Conservation (phyloP, 1,139 yeast genomes). For the Wickerhamiella pararugosa region DNA sequence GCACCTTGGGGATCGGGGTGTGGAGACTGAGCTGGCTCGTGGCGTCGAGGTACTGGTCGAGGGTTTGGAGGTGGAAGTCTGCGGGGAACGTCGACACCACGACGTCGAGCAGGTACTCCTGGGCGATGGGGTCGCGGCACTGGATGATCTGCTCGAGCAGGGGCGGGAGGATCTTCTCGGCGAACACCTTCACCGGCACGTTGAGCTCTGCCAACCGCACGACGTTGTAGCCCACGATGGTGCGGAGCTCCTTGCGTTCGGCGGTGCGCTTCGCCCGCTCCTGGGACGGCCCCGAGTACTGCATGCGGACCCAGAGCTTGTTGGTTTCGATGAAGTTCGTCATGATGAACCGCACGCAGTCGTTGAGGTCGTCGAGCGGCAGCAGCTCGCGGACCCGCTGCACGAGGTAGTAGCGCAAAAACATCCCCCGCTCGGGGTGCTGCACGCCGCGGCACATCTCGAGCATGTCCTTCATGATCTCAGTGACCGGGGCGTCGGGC, state of each 20-base stretch:
- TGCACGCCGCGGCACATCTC: constrained; percentile 99
- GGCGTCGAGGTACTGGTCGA: constrained; percentile 49
- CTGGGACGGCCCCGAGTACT: constrained; percentile 86
- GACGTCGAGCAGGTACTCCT: constrained; percentile 78
- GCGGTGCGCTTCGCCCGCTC: constrained; percentile 60
- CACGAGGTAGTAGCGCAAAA: constrained; percentile 72
- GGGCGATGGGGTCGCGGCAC: constrained; percentile 85
- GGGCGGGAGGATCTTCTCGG: constrained; percentile 53
- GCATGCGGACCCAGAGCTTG: constrained; percentile 90
- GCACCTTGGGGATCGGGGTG: constrained; percentile 50
- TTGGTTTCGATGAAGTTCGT: constrained; percentile 94
- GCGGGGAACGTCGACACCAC: constrained; percentile 90
- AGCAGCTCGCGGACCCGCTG: constrained; percentile 68
- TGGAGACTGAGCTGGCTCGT: constrained; percentile 56
- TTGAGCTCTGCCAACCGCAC: constrained; percentile 81
- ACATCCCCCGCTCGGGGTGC: constrained; percentile 77
- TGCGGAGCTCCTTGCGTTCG: constrained; percentile 81
- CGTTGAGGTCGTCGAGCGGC: constrained; percentile 45
- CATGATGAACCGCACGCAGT: constrained; percentile 58
- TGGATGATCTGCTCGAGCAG: constrained; percentile 83
- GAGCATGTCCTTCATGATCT: constrained; percentile 87
- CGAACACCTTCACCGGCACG: constrained; percentile 48
- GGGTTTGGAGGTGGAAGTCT: constrained; percentile 68
- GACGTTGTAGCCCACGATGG: constrained; percentile 81
- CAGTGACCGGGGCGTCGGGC: constrained; percentile 67